Percentiles rank a stretch among this genome's conserved stretches.
Conservation (phyloP, 768 basidiomycete species). For the Suillus plorans region DNA sequence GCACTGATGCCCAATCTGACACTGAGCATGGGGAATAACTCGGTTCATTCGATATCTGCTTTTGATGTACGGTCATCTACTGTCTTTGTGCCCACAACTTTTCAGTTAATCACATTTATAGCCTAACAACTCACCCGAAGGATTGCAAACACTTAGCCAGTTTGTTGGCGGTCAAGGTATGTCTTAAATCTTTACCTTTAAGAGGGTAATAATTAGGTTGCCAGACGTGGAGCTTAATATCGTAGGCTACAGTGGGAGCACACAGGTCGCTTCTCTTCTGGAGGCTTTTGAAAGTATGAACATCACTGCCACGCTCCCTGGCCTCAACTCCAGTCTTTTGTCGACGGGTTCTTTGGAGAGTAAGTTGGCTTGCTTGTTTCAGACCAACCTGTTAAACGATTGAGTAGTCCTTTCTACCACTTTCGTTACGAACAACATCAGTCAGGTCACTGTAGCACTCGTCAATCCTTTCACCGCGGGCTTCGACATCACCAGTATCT, state of each 20-base stretch:
- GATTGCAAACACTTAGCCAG: slow-evolving; percentile 61
- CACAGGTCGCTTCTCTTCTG: slow-evolving; percentile 53
- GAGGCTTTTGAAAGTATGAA: slow-evolving; percentile 62
- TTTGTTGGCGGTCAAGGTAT: slow-evolving; percentile 63
- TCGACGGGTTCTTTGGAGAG: slow-evolving; percentile 55
- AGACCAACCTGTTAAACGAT: not conserved
- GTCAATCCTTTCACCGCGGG: slow-evolving; percentile 66
- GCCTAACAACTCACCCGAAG: slow-evolving; percentile 62
- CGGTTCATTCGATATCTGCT: slow-evolving; percentile 44
- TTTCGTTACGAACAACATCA: slow-evolving; percentile 59
- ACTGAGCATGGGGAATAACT: slow-evolving; percentile 60
- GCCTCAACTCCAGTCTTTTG: slow-evolving; percentile 55
- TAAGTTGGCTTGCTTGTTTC: slow-evolving; percentile 20
- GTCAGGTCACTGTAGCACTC: slow-evolving; percentile 61
- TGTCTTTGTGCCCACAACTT: not conserved
- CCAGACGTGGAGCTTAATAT: slow-evolving; percentile 59
- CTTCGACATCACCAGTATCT: slow-evolving; percentile 56
- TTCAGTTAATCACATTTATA: slow-evolving; percentile 22
- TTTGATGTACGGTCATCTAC: slow-evolving; percentile 42
- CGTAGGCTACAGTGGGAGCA: slow-evolving; percentile 59
- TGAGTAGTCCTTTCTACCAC: slow-evolving; percentile 60
- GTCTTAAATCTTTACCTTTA: slow-evolving; percentile 3
- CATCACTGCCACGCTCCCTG: slow-evolving; percentile 58
- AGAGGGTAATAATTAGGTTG: not conserved
- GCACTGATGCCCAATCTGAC: slow-evolving; percentile 59